Percentiles rank a stretch among this genome's conserved stretches.
Evolutionary conservation across 1,284 basidiomycete species (phyloP).

Genomic region (Ustilago loliicola): DNA sequence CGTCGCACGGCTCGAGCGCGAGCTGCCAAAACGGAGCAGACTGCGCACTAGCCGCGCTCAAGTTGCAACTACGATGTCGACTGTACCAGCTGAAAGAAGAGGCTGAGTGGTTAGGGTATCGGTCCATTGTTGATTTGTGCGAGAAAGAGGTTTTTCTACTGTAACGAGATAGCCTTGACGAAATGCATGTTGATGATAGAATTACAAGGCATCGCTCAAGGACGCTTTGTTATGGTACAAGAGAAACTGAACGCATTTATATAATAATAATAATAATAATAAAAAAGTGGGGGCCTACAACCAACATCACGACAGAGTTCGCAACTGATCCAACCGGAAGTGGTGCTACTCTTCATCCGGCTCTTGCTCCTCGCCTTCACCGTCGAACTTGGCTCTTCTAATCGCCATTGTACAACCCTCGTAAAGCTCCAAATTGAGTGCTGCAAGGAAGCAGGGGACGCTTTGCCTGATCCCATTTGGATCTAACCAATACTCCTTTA

Average conservation of each 20-base stretch:
- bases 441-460: constrained; percentile 74
- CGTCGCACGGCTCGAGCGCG: background rate
- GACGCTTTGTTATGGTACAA: too few relatives aligned
- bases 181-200: background rate
- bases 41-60: background rate
- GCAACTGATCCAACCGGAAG: too few relatives aligned
- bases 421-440: constrained; percentile 73
- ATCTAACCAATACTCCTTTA: constrained; percentile 73
- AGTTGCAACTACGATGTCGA: constrained; percentile 15
- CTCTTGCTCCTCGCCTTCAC: constrained; percentile 16
- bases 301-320: too few relatives aligned
- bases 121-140: constrained; percentile 20
- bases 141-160: constrained; percentile 6
- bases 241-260: background rate
- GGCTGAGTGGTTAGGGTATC: constrained; percentile 39
- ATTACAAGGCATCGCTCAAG: constrained; percentile 10
- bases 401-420: constrained; percentile 59
- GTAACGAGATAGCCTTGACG: background rate
- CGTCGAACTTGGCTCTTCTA: constrained; percentile 15
- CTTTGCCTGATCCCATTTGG: constrained; percentile 72
- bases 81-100: constrained; percentile 27
- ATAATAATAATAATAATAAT: too few relatives aligned
- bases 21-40: background rate
- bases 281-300: too few relatives aligned
- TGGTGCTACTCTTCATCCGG: background rate